Conservation (phyloP, 139 green algal genomes). For the Closterium sp. region DNA sequence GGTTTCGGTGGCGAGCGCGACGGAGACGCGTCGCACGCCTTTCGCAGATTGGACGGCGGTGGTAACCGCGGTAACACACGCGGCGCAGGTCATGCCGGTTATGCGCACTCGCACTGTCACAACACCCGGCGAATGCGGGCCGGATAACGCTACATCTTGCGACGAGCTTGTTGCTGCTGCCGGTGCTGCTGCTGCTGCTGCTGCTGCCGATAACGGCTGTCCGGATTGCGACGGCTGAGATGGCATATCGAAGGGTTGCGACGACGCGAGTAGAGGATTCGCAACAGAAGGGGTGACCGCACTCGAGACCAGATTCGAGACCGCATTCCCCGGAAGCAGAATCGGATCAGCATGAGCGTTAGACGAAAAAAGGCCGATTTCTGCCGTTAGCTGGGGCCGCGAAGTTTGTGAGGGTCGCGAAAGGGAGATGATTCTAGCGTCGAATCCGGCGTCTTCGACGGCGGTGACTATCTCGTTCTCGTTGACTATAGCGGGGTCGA, state of each 20-base stretch:
- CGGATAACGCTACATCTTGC: background rate
- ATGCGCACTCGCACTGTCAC: conserved; percentile 50
- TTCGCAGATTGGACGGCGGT: conserved; percentile 53
- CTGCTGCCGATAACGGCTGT: background rate
- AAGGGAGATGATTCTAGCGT: conserved; percentile 24
- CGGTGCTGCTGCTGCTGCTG: background rate
- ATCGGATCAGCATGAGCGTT: background rate
- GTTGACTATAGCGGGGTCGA: conserved; percentile 22
- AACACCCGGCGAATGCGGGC: background rate
- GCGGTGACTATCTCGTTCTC: conserved; percentile 53
- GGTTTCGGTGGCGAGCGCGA: conserved; percentile 62
- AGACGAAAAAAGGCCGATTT: background rate
- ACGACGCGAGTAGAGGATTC: too few species aligned
- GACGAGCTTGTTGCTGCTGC: background rate
- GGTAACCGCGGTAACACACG: conserved; percentile 76
- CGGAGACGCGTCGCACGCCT: conserved; percentile 63
- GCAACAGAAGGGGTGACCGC: too few species aligned
- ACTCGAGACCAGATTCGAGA: background rate
- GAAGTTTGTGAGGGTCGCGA: background rate
- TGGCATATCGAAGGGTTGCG: too few species aligned
- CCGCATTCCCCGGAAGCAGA: too few species aligned
- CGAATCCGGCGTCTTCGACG: conserved; percentile 63
- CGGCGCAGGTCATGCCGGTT: conserved; percentile 79
- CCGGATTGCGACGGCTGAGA: background rate
- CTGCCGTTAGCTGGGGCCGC: background rate